Evolutionary conservation across 139 green algal species (phyloP).

Genomic region (Chlamydomonas applanata): DNA sequence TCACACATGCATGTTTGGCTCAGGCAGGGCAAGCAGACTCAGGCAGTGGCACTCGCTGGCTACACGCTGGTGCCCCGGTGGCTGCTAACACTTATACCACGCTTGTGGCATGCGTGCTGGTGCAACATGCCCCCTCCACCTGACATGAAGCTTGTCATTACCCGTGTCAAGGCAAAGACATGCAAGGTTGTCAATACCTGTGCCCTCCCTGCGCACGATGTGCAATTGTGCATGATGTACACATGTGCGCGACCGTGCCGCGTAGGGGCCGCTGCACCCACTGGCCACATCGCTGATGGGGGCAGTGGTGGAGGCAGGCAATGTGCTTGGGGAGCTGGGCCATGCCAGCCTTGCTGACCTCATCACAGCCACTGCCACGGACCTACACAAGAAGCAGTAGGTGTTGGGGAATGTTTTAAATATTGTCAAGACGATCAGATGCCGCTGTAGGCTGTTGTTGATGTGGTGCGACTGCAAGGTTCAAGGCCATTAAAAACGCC

Average conservation of each 20-base stretch:
- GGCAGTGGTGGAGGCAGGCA: slow-evolving; percentile 22
- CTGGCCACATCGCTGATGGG: slow-evolving; percentile 3
- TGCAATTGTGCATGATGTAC: not conserved
- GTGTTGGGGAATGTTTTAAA: not conserved
- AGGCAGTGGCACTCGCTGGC: too few relatives aligned
- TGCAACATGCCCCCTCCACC: too few relatives aligned
- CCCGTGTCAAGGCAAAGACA: too few relatives aligned
- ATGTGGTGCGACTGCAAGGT: too few relatives aligned
- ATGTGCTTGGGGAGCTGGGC: slow-evolving; percentile 10
- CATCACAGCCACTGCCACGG: slow-evolving; percentile 3
- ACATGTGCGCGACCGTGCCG: not conserved
- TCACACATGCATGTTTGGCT: not conserved
- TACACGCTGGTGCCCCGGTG: too few relatives aligned
- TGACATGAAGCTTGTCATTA: too few relatives aligned
- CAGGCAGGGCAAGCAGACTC: not conserved
- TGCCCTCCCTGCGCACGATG: not conserved
- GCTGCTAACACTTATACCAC: too few relatives aligned
- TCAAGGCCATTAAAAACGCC: too few relatives aligned
- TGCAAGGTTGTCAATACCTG: too few relatives aligned
- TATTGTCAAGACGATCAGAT: not conserved
- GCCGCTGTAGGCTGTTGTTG: not conserved
- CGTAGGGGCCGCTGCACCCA: slow-evolving; percentile 25
- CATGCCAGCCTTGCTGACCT: slow-evolving; percentile 11
- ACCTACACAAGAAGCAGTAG: slow-evolving; percentile 20
- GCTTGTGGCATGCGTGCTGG: too few relatives aligned